Base-by-base conservation (phyloP, 345 rosid genomes). In the Acer saccharum region DNA sequence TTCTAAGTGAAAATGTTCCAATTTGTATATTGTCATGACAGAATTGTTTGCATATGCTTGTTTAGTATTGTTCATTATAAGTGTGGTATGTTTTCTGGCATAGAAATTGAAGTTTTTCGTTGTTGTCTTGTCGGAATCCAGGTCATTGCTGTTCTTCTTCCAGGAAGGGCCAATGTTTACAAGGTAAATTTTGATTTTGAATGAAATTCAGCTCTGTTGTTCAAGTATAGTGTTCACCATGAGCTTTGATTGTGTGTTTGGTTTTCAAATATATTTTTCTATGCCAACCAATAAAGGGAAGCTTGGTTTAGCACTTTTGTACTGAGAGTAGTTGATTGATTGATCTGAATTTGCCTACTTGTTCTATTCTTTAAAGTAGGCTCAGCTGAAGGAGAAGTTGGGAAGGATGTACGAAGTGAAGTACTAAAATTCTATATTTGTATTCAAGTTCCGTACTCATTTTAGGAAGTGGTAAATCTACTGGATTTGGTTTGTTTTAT, bases 101-200 rank as follows among this genome's bases (percentile, higher is more conserved):
- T 12, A 50, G 17, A 11, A 44, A 2, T 35, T 20, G 14, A 10
- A 17, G 9, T 6, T n/a, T 2, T 7, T 6, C 17, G 2, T 74
- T 61, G 25, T 23, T 23, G 18, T 7, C 18, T 62, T 73, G 20
- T 69, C 32, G 44, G 8, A 57, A 54, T 72, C 73, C 88, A 95
- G 99, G 85, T 95, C 25, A 91, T 95, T 71, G 99, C 93, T 87
- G 99, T 93, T 75, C 92, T 95, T 76, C 99, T 93, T 83, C 99
- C 99, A 0, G 97, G 99, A 9, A 85, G 96, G 63, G 82, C 99
- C 72, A 95, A 95, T 90, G 99, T 93, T 52, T 88, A 97, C 48
- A 95, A 95, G 99, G 99, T 92, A 71, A 39, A 29, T 21, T 7
- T 39, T 29, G 7, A 13, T 23, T 35, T 21, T 12, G 4, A 21